Conservation (phyloP, 2,329 filamentous ascomycete species). For the Trichophyton equinum region DNA sequence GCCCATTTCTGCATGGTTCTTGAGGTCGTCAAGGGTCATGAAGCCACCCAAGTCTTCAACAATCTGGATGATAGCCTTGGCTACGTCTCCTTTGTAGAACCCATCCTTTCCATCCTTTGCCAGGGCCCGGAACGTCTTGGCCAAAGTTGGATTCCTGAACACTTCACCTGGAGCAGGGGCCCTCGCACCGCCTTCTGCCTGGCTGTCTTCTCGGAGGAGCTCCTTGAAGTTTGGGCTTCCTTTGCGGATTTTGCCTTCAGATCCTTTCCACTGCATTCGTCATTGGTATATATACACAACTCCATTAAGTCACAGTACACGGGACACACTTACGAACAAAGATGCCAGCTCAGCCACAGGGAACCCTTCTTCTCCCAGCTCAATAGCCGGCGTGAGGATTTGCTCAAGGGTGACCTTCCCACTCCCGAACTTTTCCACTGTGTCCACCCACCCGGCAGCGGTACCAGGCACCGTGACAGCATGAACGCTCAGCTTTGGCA, state of each 20-base stretch:
- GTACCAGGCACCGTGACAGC: slow-evolving; percentile 81
- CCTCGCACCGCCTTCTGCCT: slow-evolving; percentile 55
- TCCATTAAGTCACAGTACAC: not conserved
- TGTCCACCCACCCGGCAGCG: slow-evolving; percentile 85
- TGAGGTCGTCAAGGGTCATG: slow-evolving; percentile 66
- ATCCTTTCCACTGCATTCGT: slow-evolving; percentile 52
- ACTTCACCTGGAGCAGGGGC: slow-evolving; percentile 72
- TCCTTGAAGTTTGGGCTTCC: slow-evolving; percentile 80
- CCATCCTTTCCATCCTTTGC: slow-evolving; percentile 73
- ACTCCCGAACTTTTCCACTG: slow-evolving; percentile 77
- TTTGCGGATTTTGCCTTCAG: slow-evolving; percentile 50
- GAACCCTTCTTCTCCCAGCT: slow-evolving; percentile 76
- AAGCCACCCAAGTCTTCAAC: slow-evolving; percentile 64
- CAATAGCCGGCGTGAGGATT: slow-evolving; percentile 70
- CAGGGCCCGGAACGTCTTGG: slow-evolving; percentile 65
- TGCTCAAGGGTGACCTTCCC: slow-evolving; percentile 65
- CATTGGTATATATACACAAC: not conserved
- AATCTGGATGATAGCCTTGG: slow-evolving; percentile 66
- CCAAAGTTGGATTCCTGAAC: slow-evolving; percentile 72
- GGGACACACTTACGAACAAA: slow-evolving; percentile 45
- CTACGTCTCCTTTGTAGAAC: slow-evolving; percentile 79
- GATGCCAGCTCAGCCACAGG: slow-evolving; percentile 73
- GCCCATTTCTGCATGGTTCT: slow-evolving; percentile 58
- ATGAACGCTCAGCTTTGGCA: slow-evolving; percentile 66
- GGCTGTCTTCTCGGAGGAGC: slow-evolving; percentile 68